Evolutionary conservation across 1,284 basidiomycete genomes (phyloP).

Genomic region (Phylloboletellus chloephorus): DNA sequence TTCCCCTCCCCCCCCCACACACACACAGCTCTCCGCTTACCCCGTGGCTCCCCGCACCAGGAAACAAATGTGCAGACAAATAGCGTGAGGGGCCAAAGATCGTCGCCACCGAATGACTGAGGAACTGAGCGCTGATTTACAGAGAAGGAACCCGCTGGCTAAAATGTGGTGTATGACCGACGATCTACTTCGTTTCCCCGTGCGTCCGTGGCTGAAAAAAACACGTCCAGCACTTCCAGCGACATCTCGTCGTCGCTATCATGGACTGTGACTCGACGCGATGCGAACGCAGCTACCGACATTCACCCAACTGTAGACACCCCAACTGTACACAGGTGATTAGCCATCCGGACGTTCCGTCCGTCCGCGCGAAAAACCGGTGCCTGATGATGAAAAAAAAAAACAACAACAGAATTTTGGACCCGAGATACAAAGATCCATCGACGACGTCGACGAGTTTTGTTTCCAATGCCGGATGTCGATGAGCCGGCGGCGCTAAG

Average conservation of each 20-base stretch:
- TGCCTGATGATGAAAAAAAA: constrained; percentile 22
- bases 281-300: constrained; percentile 60
- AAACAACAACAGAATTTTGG: constrained; percentile 54
- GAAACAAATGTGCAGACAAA: constrained; percentile 53
- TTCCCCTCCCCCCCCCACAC: too few relatives aligned
- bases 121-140: constrained; percentile 16
- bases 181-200: constrained; percentile 9
- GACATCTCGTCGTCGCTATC: constrained; percentile 62
- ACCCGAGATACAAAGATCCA: constrained; percentile 47
- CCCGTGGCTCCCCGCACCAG: constrained; percentile 4
- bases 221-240: constrained; percentile 58
- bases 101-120: background rate
- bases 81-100: constrained; percentile 43
- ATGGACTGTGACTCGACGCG: constrained; percentile 57
- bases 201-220: constrained; percentile 4
- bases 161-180: constrained; percentile 53
- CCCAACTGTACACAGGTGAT: constrained; percentile 50
- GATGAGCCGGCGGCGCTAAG: constrained; percentile 31
- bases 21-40: constrained; percentile 2
- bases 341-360: constrained; percentile 8
- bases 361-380: constrained; percentile 13
- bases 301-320: constrained; percentile 50
- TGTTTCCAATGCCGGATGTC: constrained; percentile 51
- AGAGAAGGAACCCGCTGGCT: constrained; percentile 70
- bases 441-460: constrained; percentile 53